Base-by-base conservation (phyloP, 164 flowering plant species). In the Annona cherimola region DNA sequence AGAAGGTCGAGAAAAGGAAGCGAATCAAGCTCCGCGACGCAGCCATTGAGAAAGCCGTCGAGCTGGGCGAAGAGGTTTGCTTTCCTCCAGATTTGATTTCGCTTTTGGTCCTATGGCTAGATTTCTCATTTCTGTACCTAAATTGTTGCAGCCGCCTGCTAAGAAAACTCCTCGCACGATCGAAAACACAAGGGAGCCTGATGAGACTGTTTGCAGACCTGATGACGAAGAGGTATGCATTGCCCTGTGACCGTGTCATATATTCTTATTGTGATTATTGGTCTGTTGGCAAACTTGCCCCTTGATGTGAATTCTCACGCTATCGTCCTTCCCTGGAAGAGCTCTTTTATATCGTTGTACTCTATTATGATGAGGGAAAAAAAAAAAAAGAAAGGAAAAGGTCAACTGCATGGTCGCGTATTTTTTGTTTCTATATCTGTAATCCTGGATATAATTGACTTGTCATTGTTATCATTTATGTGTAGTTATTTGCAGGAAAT, bases 171-270 rank as follows among this genome's bases (percentile, higher is more conserved):
- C 97, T 62, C 88, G 85, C 5, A 94, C 98, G 0, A 90, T 94
- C 60, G 98, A 94, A 84, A 94, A 94, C 75, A 88, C 97, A 1
- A 87, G 97, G 72, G 98, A 92, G 74, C 0, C 73, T 4, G 97
- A 94, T 79, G 98, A 94, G 81, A 94, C 98, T n/a, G 84, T 91
- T 42, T 92, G 96, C 75, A 84, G 67, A 77, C 95, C 95, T 11
- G 96, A 94, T 65, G 98, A 94, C 65, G 96, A 94, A 69, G 97
- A 94, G 91, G 97, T 91, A 18, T 61, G 67, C 8, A 45, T 19
- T 68, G 9, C 35, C 35, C 35, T 26, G 35, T 26, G 35, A 26
- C 35, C 35, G 0, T 26, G 35, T 26, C 35, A 26, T 26, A 26
- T 26, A 26, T 26, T 26, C 35, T 26, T 26, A 26, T 26, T 26